Conservation (phyloP, 768 basidiomycete genomes). For the Boletus reticulatus region DNA sequence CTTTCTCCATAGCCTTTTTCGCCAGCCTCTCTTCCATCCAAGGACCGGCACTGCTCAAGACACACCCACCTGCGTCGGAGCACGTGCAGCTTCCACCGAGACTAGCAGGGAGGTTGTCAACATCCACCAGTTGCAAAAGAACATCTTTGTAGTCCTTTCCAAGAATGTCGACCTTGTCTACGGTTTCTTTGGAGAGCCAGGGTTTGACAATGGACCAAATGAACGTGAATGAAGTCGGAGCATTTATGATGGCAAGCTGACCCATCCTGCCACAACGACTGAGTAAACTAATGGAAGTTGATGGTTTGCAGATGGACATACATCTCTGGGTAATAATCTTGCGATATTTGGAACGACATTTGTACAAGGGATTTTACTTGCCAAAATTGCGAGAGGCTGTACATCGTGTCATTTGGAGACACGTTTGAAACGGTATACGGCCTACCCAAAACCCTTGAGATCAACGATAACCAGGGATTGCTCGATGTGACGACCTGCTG, state of each 20-base stretch:
- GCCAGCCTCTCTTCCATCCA: conserved; percentile 59
- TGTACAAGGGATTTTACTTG: conserved; percentile 66
- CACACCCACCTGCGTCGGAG: conserved; percentile 52
- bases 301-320: conserved; percentile 30
- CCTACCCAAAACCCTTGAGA: conserved; percentile 67
- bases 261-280: conserved; percentile 53
- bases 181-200: conserved; percentile 74
- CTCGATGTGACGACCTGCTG: conserved; percentile 48
- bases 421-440: not conserved
- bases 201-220: conserved; percentile 70
- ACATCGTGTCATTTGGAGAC: not conserved
- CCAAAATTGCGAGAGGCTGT: conserved; percentile 69
- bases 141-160: conserved; percentile 57
- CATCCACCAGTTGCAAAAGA: conserved; percentile 59
- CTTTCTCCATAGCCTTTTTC: conserved; percentile 11
- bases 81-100: conserved; percentile 72
- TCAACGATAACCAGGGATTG: conserved; percentile 66
- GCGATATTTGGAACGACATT: conserved; percentile 68
- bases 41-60: conserved; percentile 62
- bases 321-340: conserved; percentile 80
- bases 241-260: conserved; percentile 67
- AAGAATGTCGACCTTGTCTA: conserved; percentile 62
- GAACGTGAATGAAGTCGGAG: conserved; percentile 67
- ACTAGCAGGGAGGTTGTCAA: conserved; percentile 56
- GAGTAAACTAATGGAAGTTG: not conserved